Conservation (phyloP, 2,329 filamentous ascomycete species). For the Triangularia verruculosa region DNA sequence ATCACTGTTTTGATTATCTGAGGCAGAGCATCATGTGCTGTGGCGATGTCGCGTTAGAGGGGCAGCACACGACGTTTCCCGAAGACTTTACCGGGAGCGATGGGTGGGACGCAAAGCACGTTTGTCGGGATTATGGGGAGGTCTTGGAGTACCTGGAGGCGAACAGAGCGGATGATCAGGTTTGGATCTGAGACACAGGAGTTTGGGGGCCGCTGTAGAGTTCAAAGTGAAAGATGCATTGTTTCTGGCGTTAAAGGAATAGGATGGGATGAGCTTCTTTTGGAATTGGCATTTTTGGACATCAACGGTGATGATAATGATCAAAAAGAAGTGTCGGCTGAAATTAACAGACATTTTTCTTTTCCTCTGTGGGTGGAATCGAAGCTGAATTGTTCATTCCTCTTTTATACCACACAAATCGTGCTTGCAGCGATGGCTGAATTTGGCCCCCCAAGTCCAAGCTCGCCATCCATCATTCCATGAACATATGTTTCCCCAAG, state of each 20-base stretch:
- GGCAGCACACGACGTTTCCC: slow-evolving; percentile 40
- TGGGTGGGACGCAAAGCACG: slow-evolving; percentile 43
- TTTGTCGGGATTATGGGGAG: slow-evolving; percentile 40
- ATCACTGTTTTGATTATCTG: slow-evolving; percentile 41
- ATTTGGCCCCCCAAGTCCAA: not conserved
- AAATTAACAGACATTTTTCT: too few species aligned
- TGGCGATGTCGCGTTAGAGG: slow-evolving; percentile 35
- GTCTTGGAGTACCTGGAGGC: slow-evolving; percentile 36
- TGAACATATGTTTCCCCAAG: slow-evolving; percentile 3
- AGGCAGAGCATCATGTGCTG: slow-evolving; percentile 36
- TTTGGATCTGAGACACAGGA: slow-evolving; percentile 36
- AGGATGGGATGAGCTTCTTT: not conserved
- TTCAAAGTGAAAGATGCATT: not conserved
- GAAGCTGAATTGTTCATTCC: not conserved
- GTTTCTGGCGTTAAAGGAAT: not conserved
- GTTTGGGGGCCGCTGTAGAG: too few species aligned
- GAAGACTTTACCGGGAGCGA: slow-evolving; percentile 38
- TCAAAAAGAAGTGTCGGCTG: too few species aligned
- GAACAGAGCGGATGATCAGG: slow-evolving; percentile 34
- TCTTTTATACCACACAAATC: not conserved
- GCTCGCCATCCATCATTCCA: slow-evolving; percentile 3
- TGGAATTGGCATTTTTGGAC: not conserved
- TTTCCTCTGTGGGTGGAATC: too few species aligned
- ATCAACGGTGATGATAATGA: too few species aligned
- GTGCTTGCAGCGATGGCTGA: not conserved